Base-by-base conservation (phyloP, 2,329 filamentous ascomycete genomes). In the Pyrenophora graminea region DNA sequence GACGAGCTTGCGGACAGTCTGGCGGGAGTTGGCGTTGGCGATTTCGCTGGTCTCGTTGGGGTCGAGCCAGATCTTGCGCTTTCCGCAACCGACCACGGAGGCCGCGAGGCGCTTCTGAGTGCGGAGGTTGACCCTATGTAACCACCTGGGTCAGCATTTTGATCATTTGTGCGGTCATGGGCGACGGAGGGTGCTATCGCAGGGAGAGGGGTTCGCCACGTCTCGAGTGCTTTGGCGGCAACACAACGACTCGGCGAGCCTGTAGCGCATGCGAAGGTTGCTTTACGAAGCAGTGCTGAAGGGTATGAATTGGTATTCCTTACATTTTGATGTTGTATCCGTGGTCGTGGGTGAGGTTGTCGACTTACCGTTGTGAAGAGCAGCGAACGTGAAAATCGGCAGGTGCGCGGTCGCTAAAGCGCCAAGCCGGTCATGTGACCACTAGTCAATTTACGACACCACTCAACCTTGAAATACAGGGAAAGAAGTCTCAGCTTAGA, bases 21-120 rank as follows among this genome's bases (percentile, higher is more conserved):
- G 93, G 77, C 94, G 93, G 75, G 93, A 97, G 90, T 99, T 99
- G 88, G 94, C 94, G 82, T 97, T 97, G 85, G 90, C 91, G 84
- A 99, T 99, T 84, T 99, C 94, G 85, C 82, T 94, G 83, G 92
- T 87, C 85, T 99, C 94, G 80, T 95, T 97, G 81, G 94, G 94
- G 83, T 99, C 94, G 79, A 99, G 92, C 94, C 94, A 99, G 84
- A 99, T 96, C 90, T 99, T 99, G 88, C 93, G 90, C 90, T 99
- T 88, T 80, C 94, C 94, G 85, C 91, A 96, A 86, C 91, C 91
- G 80, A 96, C 90, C 80, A 99, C 94, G 82, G 93, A 90, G 77
- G 94, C 91, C 80, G 94, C 94, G 77, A 99, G 92, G 84, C 95
- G 93, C 89, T 99, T 99, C 88, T 99, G 95, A 81, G 94, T 97